Conservation (phyloP, 257 asterid species). For the Lantana camara region DNA sequence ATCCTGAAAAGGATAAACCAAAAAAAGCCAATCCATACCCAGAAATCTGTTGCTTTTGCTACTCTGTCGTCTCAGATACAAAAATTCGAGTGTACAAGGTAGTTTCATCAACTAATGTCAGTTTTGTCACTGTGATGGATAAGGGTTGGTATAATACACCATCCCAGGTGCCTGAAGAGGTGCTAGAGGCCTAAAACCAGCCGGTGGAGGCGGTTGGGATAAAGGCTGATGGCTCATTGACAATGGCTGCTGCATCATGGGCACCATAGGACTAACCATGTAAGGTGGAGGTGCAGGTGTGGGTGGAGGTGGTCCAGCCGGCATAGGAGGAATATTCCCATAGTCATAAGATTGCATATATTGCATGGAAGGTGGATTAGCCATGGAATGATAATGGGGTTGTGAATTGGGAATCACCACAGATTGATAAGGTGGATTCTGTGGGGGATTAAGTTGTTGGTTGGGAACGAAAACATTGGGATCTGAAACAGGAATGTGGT, state of each 20-base stretch:
- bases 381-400: conserved; percentile 51
- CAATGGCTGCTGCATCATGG: conserved; percentile 48
- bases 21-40: conserved; percentile 27
- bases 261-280: conserved; percentile 59
- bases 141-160: conserved; percentile 63
- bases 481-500: conserved; percentile 36
- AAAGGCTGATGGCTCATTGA: conserved; percentile 49
- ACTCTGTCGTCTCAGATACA: conserved; percentile 32
- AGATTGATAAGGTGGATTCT: conserved; percentile 50
- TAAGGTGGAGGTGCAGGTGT: conserved; percentile 54
- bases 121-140: conserved; percentile 50
- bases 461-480: conserved; percentile 40
- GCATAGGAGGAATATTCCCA: conserved; percentile 44
- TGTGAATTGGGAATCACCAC: conserved; percentile 45
- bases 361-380: conserved; percentile 57
- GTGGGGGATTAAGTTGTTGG: conserved; percentile 36
- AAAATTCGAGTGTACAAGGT: conserved; percentile 26
- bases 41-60: conserved; percentile 22
- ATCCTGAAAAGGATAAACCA: background rate
- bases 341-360: conserved; percentile 75
- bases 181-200: conserved; percentile 58
- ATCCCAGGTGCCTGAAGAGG: conserved; percentile 67
- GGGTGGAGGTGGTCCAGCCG: conserved; percentile 52
- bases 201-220: conserved; percentile 41
- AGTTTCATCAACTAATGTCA: background rate